A percentile compares a stretch with the other conserved stretches of the same genome.
Conservation (phyloP, 768 basidiomycete genomes). For the Mycena kentingensis region DNA sequence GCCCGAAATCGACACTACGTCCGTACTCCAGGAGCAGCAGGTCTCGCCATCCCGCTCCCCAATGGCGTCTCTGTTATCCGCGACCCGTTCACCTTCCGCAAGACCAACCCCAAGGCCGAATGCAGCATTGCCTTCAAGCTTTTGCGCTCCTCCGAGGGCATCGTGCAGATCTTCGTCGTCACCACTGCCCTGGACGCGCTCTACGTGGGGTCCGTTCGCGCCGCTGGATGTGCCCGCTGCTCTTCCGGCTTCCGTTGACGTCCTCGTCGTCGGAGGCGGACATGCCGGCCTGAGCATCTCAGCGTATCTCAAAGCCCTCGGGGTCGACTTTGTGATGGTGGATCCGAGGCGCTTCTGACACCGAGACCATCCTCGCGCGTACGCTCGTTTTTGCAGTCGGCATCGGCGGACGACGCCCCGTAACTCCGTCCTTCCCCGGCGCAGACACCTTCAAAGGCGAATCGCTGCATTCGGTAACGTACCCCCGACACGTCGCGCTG, state of each 20-base stretch:
- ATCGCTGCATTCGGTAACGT: conserved; percentile 46
- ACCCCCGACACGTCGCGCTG: conserved; percentile 44
- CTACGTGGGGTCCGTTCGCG: conserved; percentile 6
- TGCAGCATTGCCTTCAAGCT: conserved; percentile 21
- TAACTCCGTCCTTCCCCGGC: conserved; percentile 17
- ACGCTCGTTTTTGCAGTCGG: conserved; percentile 31
- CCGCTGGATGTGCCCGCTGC: neutral
- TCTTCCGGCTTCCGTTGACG: conserved; percentile 24
- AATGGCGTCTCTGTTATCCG: conserved; percentile 20
- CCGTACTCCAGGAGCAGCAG: conserved; percentile 13
- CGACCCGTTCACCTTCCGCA: conserved; percentile 13
- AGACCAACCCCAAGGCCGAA: conserved; percentile 8
- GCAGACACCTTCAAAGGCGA: conserved; percentile 49
- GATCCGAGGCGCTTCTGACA: conserved; percentile 36
- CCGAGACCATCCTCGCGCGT: conserved; percentile 27
- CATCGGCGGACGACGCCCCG: conserved; percentile 15
- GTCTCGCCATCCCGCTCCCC: conserved; percentile 9
- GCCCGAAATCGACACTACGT: conserved; percentile 7
- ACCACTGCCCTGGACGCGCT: conserved; percentile 17
- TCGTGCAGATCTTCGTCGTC: conserved; percentile 16
- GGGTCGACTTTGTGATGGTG: conserved; percentile 45
- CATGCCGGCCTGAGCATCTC: conserved; percentile 27
- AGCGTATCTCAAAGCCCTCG: conserved; percentile 42
- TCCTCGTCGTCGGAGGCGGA: conserved; percentile 45
- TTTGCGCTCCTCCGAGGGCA: conserved; percentile 16